A percentile compares a stretch with the other conserved stretches of the same genome.
Conservation (phyloP, 2,329 filamentous ascomycete species). For the Fusarium bactridioides region DNA sequence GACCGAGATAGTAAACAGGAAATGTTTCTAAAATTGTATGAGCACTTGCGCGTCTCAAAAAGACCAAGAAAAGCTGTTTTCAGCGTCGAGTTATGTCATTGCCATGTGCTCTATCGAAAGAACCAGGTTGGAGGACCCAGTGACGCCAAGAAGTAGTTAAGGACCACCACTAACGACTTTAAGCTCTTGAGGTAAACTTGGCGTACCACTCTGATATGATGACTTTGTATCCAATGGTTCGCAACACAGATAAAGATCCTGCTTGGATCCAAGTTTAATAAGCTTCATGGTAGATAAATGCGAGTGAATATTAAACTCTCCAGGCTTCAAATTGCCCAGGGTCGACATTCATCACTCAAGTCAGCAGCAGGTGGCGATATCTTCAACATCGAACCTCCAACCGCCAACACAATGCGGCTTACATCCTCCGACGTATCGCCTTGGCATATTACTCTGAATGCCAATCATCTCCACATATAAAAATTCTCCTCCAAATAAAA, state of each 20-base stretch:
- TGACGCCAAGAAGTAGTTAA: neutral
- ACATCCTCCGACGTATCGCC: neutral
- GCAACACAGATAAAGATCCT: too few species aligned
- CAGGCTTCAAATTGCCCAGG: too few species aligned
- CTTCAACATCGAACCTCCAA: neutral
- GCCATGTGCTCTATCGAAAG: neutral
- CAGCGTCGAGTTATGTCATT: neutral
- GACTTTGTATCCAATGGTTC: neutral
- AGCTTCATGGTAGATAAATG: too few species aligned
- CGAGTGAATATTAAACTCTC: accelerated
- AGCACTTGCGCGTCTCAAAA: neutral
- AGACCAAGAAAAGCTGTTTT: neutral
- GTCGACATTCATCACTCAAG: too few species aligned
- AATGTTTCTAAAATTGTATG: accelerated
- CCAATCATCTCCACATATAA: conserved; percentile 5
- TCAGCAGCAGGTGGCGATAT: neutral
- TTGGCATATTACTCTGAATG: conserved; percentile 1
- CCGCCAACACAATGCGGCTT: neutral
- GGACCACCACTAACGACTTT: neutral
- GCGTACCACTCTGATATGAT: neutral
- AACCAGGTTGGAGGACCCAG: neutral
- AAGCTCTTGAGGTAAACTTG: conserved; percentile 12
- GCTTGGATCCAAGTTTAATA: neutral
- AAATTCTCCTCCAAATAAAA: conserved; percentile 24
- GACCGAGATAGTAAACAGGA: accelerated